Conservation (phyloP, 75 land plant species). For the Picea glauca region DNA sequence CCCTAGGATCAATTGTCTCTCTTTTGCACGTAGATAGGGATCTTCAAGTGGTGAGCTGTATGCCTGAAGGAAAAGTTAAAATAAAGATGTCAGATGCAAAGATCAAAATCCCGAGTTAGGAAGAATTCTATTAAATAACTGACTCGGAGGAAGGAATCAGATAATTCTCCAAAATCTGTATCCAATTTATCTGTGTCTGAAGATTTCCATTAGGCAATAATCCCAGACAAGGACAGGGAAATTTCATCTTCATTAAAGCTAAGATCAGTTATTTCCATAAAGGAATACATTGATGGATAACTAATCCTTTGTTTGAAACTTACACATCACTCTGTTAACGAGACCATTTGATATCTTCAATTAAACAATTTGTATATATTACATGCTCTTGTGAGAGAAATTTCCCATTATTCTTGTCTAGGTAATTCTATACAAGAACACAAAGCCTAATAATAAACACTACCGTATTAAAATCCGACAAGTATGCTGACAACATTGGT, state of each 20-base stretch:
- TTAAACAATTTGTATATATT: not conserved
- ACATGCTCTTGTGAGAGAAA: not conserved
- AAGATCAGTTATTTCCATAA: not conserved
- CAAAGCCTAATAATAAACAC: not conserved
- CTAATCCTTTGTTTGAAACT: not conserved
- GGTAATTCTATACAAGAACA: not conserved
- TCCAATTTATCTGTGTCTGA: not conserved
- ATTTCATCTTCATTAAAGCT: not conserved
- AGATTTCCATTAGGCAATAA: not conserved
- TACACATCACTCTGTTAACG: not conserved
- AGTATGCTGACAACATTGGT: not conserved
- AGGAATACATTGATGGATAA: not conserved
- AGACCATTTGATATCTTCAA: not conserved
- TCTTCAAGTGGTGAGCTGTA: conserved; percentile 90
- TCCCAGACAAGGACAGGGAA: not conserved
- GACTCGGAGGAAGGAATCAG: not conserved
- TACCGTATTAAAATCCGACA: not conserved
- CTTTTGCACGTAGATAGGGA: conserved; percentile 54
- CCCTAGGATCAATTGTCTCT: conserved; percentile 65
- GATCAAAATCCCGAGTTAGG: not conserved
- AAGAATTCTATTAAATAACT: not conserved
- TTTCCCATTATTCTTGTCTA: not conserved
- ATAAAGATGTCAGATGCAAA: not conserved
- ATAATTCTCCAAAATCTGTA: not conserved
- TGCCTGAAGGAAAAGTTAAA: conserved; percentile 42